Evolutionary conservation across 148 eudicot genomes (phyloP).

Genomic region (Camellia japonica): DNA sequence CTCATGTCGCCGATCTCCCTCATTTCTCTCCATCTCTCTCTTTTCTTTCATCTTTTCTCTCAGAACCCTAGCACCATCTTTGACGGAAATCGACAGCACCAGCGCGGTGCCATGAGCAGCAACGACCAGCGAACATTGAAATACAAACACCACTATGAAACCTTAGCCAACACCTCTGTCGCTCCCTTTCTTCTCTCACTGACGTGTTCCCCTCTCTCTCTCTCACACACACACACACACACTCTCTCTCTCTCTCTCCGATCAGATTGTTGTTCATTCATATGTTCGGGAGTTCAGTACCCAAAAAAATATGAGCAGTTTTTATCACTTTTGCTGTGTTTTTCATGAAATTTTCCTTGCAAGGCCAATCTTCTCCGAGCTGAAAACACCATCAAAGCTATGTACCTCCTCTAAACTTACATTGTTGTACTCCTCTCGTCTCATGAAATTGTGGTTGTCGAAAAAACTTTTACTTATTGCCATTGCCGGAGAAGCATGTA

Average conservation of each 20-base stretch:
- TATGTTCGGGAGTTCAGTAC: background rate
- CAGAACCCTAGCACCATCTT: background rate
- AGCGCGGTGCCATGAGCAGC: background rate
- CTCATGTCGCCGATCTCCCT: background rate
- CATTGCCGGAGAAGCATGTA: too few relatives aligned
- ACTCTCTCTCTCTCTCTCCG: background rate
- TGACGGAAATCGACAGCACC: too few relatives aligned
- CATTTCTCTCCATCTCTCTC: background rate
- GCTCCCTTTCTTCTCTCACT: background rate
- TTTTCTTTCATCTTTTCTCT: background rate
- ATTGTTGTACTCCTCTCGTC: too few relatives aligned
- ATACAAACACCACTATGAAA: too few relatives aligned
- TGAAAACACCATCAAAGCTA: too few relatives aligned
- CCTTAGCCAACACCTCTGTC: background rate
- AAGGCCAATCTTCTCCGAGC: too few relatives aligned
- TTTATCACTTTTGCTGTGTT: too few relatives aligned
- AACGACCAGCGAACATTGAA: background rate
- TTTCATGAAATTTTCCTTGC: too few relatives aligned
- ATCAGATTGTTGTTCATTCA: background rate
- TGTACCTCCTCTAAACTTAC: too few relatives aligned
- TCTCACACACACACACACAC: too few relatives aligned
- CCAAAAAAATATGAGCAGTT: background rate
- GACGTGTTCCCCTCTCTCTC: background rate
- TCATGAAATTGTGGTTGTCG: too few relatives aligned
- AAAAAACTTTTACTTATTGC: too few relatives aligned